Base-by-base conservation (phyloP, 2,329 filamentous ascomycete genomes). In the Periconia digitata region DNA sequence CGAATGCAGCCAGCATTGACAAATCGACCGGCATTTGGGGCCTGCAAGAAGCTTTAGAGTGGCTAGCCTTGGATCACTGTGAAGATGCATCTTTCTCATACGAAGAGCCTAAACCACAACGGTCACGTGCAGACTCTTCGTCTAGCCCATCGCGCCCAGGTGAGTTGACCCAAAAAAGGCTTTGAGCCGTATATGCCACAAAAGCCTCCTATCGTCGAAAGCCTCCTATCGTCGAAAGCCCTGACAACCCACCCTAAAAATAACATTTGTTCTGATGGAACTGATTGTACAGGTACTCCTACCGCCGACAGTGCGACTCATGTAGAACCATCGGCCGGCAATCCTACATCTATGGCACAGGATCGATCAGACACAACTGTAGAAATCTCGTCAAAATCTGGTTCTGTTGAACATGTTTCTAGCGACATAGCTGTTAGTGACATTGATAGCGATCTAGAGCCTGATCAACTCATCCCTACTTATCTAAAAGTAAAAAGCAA, bases 11-110 rank as follows among this genome's bases (percentile, higher is more conserved):
- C 32, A 56, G 56, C 29, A 23, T 70, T n/a, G 85, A 84, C 53
- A 79, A 86, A 46, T 74, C 78, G 2, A 63, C 75, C 18, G 79
- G 79, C 37, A 81, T 91, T 13, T 95, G 90, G 89, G 91, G 92
- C 8, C 74, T 97, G 29, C 87, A 95, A 52, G 92, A 96, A 71
- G 85, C 89, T 21, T 70, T 99, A 17, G 90, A 96, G 60, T 96
- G 91, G 90, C 79, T 97, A 45, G 89, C 90, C n/a, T 77, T 89
- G 55, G 83, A 94, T 65, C 89, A 86, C 59, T 74, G 79, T 13
- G 74, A 79, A 53, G 81, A 85, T 1, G 86, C 92, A 59, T 77
- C 92, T 29, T 87, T 87, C 6, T 79, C 84, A 40, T 95, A 50
- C 32, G 48, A 40, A 7, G 48, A 50, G 18, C 40, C 39, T 7